phyloP scores from a whole-genome alignment of 805 yeast species.

The Hanseniaspora clermontiae region DNA sequence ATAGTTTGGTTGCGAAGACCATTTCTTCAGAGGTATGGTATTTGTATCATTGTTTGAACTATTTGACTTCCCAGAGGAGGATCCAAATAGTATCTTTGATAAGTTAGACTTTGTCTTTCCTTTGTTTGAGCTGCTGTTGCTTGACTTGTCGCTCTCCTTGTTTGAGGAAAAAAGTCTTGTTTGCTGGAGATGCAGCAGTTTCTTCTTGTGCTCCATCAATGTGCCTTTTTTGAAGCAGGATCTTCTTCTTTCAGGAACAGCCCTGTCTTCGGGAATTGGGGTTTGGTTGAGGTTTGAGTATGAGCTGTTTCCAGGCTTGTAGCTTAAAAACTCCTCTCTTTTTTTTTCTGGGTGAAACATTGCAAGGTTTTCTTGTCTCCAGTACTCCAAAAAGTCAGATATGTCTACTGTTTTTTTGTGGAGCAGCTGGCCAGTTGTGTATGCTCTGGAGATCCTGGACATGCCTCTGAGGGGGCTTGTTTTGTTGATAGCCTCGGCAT shows the following conservation, averaged over 20 bases:
- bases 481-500: neutral
- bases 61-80: neutral
- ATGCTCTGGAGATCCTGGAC: neutral
- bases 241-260: neutral
- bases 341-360: constrained; percentile 8
- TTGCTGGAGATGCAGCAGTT: neutral
- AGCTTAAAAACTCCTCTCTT: neutral
- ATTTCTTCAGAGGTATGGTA: constrained; percentile 24
- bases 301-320: neutral
- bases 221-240: constrained; percentile 10
- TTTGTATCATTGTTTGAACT: neutral
- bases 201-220: neutral
- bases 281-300: neutral
- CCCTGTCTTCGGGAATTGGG: neutral
- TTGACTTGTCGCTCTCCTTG: neutral
- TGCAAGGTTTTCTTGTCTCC: constrained; percentile 6
- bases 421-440: constrained; percentile 5
- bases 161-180: neutral
- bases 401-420: neutral
- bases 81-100: constrained; percentile 3
- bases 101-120: constrained; percentile 1
- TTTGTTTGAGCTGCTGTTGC: neutral
- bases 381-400: constrained; percentile 5
- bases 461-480: neutral
- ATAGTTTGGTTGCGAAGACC: constrained; percentile 21